Evolutionary conservation across 805 yeast genomes (phyloP).

Genomic region (Starmerella gropengiesseri): DNA sequence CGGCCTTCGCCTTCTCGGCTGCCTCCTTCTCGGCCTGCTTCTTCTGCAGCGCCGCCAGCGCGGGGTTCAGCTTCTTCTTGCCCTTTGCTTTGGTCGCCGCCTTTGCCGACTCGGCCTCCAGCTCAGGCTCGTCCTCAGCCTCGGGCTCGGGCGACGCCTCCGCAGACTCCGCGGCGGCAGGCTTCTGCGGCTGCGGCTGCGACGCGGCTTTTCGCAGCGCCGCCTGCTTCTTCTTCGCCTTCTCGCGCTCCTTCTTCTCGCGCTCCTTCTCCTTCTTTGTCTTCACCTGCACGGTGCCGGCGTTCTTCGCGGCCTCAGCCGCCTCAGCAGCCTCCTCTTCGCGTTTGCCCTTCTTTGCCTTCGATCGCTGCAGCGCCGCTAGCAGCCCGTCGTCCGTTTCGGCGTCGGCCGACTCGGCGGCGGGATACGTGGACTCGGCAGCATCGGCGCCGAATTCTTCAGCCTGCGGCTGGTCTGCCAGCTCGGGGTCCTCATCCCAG

Average conservation of each 20-base stretch:
- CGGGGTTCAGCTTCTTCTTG: slow-evolving; percentile 77
- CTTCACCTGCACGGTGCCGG: slow-evolving; percentile 70
- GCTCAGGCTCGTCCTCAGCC: slow-evolving; percentile 23
- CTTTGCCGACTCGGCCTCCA: slow-evolving; percentile 29
- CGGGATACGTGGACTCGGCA: slow-evolving; percentile 27
- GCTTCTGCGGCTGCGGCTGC: slow-evolving; percentile 41
- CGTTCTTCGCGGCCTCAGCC: slow-evolving; percentile 33
- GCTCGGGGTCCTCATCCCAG: slow-evolving; percentile 69
- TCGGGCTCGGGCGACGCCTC: slow-evolving; percentile 27
- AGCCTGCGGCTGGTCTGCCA: slow-evolving; percentile 39
- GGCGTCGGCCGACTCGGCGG: slow-evolving; percentile 17
- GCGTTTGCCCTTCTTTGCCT: slow-evolving; percentile 63
- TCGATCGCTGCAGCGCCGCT: slow-evolving; percentile 69
- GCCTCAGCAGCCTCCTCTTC: slow-evolving; percentile 39
- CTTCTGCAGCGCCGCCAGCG: slow-evolving; percentile 79
- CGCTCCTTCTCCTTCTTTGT: slow-evolving; percentile 95
- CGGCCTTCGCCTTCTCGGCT: slow-evolving; percentile 70
- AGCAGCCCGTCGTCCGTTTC: slow-evolving; percentile 49
- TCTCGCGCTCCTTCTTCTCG: slow-evolving; percentile 51
- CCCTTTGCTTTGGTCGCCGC: slow-evolving; percentile 35
- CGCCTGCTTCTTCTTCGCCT: slow-evolving; percentile 62
- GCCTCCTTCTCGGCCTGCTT: slow-evolving; percentile 84
- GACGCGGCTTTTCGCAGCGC: slow-evolving; percentile 75
- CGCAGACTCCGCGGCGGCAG: slow-evolving; percentile 26
- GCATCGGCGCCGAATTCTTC: slow-evolving; percentile 43